Percentiles rank a stretch among this genome's conserved stretches.
These are phyloP conservation scores for Alternaria triticina DNA, from an alignment of 2,329 filamentous ascomycete genomes.

Conservation along the genomic window DNA sequence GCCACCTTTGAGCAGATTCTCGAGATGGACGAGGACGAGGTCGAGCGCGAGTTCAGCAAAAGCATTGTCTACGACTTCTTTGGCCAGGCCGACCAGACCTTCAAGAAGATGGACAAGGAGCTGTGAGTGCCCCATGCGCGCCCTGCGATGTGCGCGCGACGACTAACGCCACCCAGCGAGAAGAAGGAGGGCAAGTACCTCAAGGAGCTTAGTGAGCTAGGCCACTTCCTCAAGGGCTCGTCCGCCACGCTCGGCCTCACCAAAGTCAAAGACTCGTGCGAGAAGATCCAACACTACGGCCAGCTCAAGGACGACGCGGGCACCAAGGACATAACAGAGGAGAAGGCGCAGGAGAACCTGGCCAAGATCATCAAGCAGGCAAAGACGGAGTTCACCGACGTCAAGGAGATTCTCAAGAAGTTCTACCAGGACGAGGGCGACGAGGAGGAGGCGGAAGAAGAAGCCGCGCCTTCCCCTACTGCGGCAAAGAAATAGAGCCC, in stretches of 20 bases:
- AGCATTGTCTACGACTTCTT: slow-evolving; percentile 93
- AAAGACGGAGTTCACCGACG: slow-evolving; percentile 77
- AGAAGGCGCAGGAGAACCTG: slow-evolving; percentile 71
- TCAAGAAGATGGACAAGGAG: slow-evolving; percentile 79
- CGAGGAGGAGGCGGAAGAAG: slow-evolving; percentile 48
- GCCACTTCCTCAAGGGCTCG: slow-evolving; percentile 97
- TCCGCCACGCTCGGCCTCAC: slow-evolving; percentile 90
- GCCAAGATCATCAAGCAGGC: slow-evolving; percentile 71
- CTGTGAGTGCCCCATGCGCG: slow-evolving; percentile 68
- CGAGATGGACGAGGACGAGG: slow-evolving; percentile 94
- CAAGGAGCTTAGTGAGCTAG: slow-evolving; percentile 76
- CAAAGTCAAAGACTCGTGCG: slow-evolving; percentile 91
- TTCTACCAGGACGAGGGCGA: slow-evolving; percentile 67
- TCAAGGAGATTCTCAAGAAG: slow-evolving; percentile 70
- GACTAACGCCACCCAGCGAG: slow-evolving; percentile 58
- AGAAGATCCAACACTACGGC: slow-evolving; percentile 95
- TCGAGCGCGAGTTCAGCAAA: slow-evolving; percentile 84
- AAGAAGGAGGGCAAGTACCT: slow-evolving; percentile 64
- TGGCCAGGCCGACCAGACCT: slow-evolving; percentile 85
- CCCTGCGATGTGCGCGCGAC: not conserved
- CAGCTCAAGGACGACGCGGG: slow-evolving; percentile 82
- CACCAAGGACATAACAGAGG: slow-evolving; percentile 67
- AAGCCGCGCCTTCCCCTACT: not conserved
- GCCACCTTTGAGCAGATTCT: slow-evolving; percentile 91
- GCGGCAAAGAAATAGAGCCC: not conserved